Conservation (phyloP, 495 filamentous ascomycete genomes). For the Penicillium cosmopolitanum region DNA sequence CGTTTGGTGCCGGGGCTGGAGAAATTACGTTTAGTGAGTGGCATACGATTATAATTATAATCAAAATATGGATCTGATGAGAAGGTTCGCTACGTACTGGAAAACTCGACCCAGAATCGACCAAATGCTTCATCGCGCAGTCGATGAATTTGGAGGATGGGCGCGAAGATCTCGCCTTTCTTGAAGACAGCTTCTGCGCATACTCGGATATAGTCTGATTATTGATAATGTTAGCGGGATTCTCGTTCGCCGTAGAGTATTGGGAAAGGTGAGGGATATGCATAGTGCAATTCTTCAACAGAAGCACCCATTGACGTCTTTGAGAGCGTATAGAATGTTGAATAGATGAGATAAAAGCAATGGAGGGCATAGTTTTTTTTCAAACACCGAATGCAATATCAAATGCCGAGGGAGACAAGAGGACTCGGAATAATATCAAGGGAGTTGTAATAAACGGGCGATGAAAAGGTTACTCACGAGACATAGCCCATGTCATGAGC, state of each 20-base stretch:
- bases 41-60: not conserved
- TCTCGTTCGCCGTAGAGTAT: not conserved
- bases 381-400: slow-evolving; percentile 1
- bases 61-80: too few relatives aligned
- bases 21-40: not conserved
- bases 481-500: slow-evolving; percentile 36
- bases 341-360: not conserved
- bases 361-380: not conserved
- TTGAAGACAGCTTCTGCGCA: slow-evolving; percentile 39
- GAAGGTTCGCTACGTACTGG: slow-evolving; percentile 24
- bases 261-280: not conserved
- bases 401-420: not conserved
- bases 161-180: slow-evolving; percentile 43
- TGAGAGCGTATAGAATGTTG: not conserved
- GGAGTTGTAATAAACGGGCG: not conserved
- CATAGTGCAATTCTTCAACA: not conserved
- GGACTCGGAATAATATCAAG: not conserved
- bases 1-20: slow-evolving; percentile 2
- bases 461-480: slow-evolving; percentile 29
- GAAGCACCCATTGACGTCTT: not conserved
- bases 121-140: slow-evolving; percentile 50
- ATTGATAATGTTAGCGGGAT: slow-evolving; percentile 1
- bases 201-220: slow-evolving; percentile 38
- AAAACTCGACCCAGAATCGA: slow-evolving; percentile 48
- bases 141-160: slow-evolving; percentile 32